Evolutionary conservation across 2,329 filamentous ascomycete genomes (phyloP).

Genomic region (Setomelanomma holmii): DNA sequence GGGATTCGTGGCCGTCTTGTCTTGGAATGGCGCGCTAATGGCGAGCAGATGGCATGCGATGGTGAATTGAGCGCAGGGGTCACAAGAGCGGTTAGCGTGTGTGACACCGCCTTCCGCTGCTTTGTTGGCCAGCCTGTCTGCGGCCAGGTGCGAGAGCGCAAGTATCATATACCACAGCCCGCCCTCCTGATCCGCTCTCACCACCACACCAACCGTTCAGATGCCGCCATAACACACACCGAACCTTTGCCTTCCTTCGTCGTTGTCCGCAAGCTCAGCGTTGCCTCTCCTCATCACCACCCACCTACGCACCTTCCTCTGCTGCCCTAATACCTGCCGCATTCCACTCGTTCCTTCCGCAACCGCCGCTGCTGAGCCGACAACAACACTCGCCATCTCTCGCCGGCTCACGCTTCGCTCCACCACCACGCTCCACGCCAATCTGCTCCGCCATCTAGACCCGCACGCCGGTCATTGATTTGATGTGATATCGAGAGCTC

Average conservation of each 20-base stretch:
- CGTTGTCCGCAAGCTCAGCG: slow-evolving; percentile 39
- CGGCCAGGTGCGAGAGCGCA: slow-evolving; percentile 7
- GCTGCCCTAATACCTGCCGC: slow-evolving; percentile 26
- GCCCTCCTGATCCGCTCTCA: slow-evolving; percentile 28
- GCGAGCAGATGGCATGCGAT: not conserved
- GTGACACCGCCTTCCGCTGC: slow-evolving; percentile 19
- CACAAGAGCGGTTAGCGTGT: not conserved
- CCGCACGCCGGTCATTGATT: slow-evolving; percentile 34
- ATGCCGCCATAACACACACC: slow-evolving; percentile 40
- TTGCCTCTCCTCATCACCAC: slow-evolving; percentile 20
- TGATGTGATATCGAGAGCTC: slow-evolving; percentile 41
- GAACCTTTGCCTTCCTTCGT: slow-evolving; percentile 22
- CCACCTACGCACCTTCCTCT: slow-evolving; percentile 8
- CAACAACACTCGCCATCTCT: slow-evolving; percentile 24
- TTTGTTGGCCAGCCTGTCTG: slow-evolving; percentile 5
- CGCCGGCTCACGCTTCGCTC: slow-evolving; percentile 18
- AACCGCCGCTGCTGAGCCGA: slow-evolving; percentile 32
- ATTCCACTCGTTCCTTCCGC: slow-evolving; percentile 39
- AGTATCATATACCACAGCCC: slow-evolving; percentile 18
- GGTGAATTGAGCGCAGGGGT: not conserved
- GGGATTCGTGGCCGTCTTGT: not conserved
- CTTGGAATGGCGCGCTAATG: not conserved
- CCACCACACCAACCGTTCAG: slow-evolving; percentile 31
- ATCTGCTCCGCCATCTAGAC: slow-evolving; percentile 42
- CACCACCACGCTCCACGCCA: slow-evolving; percentile 35